These are phyloP conservation scores for Primulina eburnea DNA, from an alignment of 257 asterid species.

Conservation along the genomic window DNA sequence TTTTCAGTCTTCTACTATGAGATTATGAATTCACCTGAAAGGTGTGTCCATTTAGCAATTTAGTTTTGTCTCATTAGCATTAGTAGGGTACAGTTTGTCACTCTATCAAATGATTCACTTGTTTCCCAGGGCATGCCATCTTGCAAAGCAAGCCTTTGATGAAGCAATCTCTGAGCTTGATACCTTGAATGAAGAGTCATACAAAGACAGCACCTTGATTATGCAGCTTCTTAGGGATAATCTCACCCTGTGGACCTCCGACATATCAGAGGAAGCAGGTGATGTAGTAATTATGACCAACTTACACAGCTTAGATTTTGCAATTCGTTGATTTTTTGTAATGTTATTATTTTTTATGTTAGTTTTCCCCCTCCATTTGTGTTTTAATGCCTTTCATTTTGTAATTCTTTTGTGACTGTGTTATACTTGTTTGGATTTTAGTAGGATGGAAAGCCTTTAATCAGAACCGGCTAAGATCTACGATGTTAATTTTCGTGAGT, in stretches of 20 bases:
- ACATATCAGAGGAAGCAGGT: slow-evolving; percentile 86
- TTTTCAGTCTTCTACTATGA: slow-evolving; percentile 91
- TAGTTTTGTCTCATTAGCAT: slow-evolving; percentile 1
- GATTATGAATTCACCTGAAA: slow-evolving; percentile 82
- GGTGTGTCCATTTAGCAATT: slow-evolving; percentile 43
- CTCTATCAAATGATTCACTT: slow-evolving; percentile 6
- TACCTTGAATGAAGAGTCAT: slow-evolving; percentile 79
- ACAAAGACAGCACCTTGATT: slow-evolving; percentile 89
- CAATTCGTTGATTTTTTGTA: neutral
- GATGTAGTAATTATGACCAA: slow-evolving; percentile 12
- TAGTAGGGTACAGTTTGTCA: slow-evolving; percentile 4
- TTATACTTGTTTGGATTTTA: too few species aligned
- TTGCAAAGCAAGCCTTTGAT: slow-evolving; percentile 94
- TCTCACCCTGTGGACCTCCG: slow-evolving; percentile 90
- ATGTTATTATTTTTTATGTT: neutral
- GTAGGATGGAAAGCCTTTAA: neutral
- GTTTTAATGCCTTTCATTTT: neutral
- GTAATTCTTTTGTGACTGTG: neutral
- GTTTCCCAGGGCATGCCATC: slow-evolving; percentile 77
- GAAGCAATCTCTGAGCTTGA: slow-evolving; percentile 93
- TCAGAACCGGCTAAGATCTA: neutral
- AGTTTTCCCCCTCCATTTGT: neutral
- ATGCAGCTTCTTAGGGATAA: slow-evolving; percentile 93
- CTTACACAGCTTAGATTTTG: neutral
- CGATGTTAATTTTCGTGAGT: too few species aligned